phyloP scores from a whole-genome alignment of 2,329 filamentous ascomycete genomes.

The Ophiostoma ips region DNA sequence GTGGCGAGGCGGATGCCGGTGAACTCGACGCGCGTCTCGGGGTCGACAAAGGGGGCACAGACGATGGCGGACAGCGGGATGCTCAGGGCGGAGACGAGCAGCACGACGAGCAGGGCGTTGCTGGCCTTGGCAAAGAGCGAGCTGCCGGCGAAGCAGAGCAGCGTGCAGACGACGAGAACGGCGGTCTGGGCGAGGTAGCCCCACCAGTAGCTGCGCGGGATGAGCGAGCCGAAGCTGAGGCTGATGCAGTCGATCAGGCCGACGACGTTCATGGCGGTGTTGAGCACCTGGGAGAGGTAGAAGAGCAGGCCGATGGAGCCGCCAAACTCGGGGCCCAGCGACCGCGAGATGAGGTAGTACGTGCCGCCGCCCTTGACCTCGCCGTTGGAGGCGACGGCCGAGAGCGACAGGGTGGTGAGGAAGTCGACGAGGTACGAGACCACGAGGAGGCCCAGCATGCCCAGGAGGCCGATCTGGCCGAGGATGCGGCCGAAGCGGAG shows the following conservation, averaged over 20 bases:
- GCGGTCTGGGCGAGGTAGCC: constrained; percentile 62
- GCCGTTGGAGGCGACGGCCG: constrained; percentile 79
- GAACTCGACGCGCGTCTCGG: constrained; percentile 52
- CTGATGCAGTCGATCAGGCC: constrained; percentile 72
- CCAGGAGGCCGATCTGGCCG: constrained; percentile 64
- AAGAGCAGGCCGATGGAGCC: constrained; percentile 80
- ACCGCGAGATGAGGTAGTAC: constrained; percentile 79
- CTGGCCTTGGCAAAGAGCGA: constrained; percentile 68
- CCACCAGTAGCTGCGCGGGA: constrained; percentile 63
- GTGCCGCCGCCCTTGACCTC: constrained; percentile 78
- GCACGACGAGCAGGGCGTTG: constrained; percentile 57
- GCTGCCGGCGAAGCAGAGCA: constrained; percentile 66
- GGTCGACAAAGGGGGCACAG: constrained; percentile 51
- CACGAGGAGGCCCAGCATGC: constrained; percentile 64
- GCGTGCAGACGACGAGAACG: constrained; percentile 57
- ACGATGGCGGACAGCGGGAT: constrained; percentile 68
- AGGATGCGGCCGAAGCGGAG: constrained; percentile 75
- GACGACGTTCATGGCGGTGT: constrained; percentile 76
- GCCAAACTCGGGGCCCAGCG: constrained; percentile 75
- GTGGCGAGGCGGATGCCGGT: constrained; percentile 64
- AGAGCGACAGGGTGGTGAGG: constrained; percentile 74
- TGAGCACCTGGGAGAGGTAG: constrained; percentile 80
- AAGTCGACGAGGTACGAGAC: constrained; percentile 69
- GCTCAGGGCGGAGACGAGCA: constrained; percentile 62
- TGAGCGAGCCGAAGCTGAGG: constrained; percentile 54